These are phyloP conservation scores for Hypoxylon sp. DNA, from an alignment of 2,329 filamentous ascomycete species.

Conservation along the genomic window DNA sequence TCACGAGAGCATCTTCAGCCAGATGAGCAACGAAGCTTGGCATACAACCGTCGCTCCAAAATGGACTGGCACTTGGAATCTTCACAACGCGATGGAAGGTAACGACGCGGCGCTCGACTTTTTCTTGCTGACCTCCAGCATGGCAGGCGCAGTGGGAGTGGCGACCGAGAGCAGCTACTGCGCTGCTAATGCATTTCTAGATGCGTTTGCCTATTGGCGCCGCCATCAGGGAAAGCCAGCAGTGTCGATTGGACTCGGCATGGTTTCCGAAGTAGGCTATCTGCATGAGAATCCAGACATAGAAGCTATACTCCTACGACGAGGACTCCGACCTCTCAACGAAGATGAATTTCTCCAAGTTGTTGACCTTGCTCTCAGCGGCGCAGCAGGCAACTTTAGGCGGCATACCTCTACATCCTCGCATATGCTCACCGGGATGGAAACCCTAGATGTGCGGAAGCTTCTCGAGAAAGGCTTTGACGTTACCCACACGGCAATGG, in stretches of 20 bases:
- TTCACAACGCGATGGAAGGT: slow-evolving; percentile 33
- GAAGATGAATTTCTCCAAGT: slow-evolving; percentile 36
- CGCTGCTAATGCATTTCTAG: slow-evolving; percentile 48
- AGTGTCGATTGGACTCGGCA: slow-evolving; percentile 35
- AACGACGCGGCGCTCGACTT: slow-evolving; percentile 43
- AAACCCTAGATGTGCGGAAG: not conserved
- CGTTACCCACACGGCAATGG: slow-evolving; percentile 12
- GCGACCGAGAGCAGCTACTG: slow-evolving; percentile 49
- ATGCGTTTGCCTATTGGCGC: slow-evolving; percentile 44
- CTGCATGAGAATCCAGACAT: slow-evolving; percentile 42
- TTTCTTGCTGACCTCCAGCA: slow-evolving; percentile 43
- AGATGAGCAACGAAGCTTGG: slow-evolving; percentile 41
- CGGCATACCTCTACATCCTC: not conserved
- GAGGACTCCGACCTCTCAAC: slow-evolving; percentile 29
- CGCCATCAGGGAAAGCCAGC: slow-evolving; percentile 35
- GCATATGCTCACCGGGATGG: not conserved
- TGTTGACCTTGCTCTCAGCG: slow-evolving; percentile 37
- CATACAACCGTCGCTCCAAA: slow-evolving; percentile 38
- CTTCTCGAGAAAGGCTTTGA: slow-evolving; percentile 24
- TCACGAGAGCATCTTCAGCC: slow-evolving; percentile 39
- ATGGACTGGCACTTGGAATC: slow-evolving; percentile 37
- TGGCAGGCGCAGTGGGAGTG: slow-evolving; percentile 43
- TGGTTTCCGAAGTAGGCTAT: slow-evolving; percentile 48
- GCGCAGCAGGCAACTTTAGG: not conserved
- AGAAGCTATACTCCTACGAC: slow-evolving; percentile 20